Evolutionary conservation across 129 eudicot genomes (phyloP), one percentile per base, ranked within the genome.

Genomic region (Helianthus tuberosus): DNA sequence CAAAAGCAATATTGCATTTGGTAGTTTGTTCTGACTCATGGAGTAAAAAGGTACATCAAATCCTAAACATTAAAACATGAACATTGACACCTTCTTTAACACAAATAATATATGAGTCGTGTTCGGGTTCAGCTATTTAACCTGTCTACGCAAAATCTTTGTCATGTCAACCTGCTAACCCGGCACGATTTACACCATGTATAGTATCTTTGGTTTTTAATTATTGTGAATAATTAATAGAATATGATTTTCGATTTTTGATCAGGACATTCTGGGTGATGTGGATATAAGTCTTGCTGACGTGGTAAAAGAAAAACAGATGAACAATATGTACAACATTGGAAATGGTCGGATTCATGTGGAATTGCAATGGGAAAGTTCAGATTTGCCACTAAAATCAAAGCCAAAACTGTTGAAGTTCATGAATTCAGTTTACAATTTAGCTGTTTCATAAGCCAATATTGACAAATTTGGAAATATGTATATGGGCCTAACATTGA

Each of bases 271-370:
- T 59, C 39, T 89, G 78, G 96, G 91, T 23, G 84, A 86, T 41
- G 82, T 83, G 43, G 91, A 86, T 75, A 80, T 86, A 50, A 44
- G 47, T 68, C 82, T 89, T 6, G 76, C 87, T 12, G 96, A 89
- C 15, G 91, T 88, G 5, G 80, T 89, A 39, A 67, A 8, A 68
- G 86, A 86, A 73, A 89, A 84, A 83, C 60, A 91, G 69, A 89
- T 86, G 74, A 84, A 89, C 51, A 86, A 89, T 61, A 86, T 77
- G 55, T 86, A 86, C 77, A 69, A 84, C 79, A 89, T 86, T 57
- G 84, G 81, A 23, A 87, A 86, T 84, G 86, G 96, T 57, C 68
- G 82, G 55, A 70, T 89, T 84, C 96, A 89, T 81, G 80, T 89
- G 23, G 89, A 81, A 80, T 63, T 89, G 82, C 91, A 89, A 68